Evolutionary conservation across 345 rosid genomes (phyloP), one percentile per base, ranked within the genome.

Genomic region (Lenwebbia sp.): DNA sequence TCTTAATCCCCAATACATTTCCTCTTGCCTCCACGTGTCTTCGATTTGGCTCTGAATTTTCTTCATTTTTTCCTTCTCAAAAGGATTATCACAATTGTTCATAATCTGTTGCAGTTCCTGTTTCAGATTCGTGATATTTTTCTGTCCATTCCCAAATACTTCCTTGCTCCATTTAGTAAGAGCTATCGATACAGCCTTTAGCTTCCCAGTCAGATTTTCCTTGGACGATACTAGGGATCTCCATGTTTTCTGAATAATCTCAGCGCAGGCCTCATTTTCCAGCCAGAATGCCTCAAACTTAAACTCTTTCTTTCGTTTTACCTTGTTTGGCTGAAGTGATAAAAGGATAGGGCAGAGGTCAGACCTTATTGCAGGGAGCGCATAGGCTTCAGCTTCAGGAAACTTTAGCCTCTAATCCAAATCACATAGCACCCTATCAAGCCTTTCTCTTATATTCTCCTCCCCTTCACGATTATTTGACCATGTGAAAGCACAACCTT

Each of bases 191-290:
- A 57, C 13, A 57, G 15, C 30, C 7, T 1, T 0, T 57, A 57
- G 17, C 26, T 57, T 57, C 65, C 0, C 4, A 5, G 1, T 3
- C 26, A 57, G 26, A 14, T 13, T 57, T 14, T 57, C 26, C 10
- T 57, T 0, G 0, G 3, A 15, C 0, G 2, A 1, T 5, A 57
- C 6, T 5, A 30, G 11, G 65, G 65, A 1, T 57, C 17, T 40
- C 65, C 33, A 57, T 26, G 26, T 7, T 12, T 12, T 15, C 65
- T 26, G 12, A 6, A 57, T 26, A 57, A 57, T 13, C 26, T 57
- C 1, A 30, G 1, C 11, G 0, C 30, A 57, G 15, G n/a, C 5
- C 5, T 57, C 14, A 57, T 57, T 57, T 26, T 57, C 0, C 12
- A 25, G 30, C 65, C 65, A 57, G 12, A 26, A 57, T 11, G 65